These are phyloP conservation scores for Penicillium capsulatum DNA, from an alignment of 2,329 filamentous ascomycete species.

Conservation along the genomic window DNA sequence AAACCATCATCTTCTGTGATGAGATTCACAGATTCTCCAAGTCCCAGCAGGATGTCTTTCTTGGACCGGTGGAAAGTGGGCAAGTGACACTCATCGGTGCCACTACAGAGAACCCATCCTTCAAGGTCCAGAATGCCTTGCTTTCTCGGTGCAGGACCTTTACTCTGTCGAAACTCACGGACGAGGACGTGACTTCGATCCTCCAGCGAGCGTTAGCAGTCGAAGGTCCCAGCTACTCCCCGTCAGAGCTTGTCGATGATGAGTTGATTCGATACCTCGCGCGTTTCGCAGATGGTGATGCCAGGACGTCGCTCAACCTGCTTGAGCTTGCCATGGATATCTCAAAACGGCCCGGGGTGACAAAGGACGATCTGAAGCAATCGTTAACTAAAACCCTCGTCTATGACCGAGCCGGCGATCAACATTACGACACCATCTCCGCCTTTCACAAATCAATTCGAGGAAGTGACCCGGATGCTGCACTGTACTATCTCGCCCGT, in stretches of 20 bases:
- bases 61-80: conserved; percentile 86
- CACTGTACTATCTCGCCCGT: conserved; percentile 88
- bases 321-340: conserved; percentile 84
- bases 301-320: conserved; percentile 85
- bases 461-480: conserved; percentile 78
- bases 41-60: conserved; percentile 88
- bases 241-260: conserved; percentile 62
- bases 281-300: conserved; percentile 85
- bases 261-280: conserved; percentile 78
- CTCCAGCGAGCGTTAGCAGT: conserved; percentile 67
- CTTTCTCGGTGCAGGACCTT: conserved; percentile 89
- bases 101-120: conserved; percentile 94
- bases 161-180: conserved; percentile 69
- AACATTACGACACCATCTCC: conserved; percentile 96
- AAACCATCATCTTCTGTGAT: conserved; percentile 96
- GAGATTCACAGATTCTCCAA: conserved; percentile 93
- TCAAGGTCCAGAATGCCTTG: conserved; percentile 83
- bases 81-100: conserved; percentile 89
- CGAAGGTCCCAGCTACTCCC: conserved; percentile 52
- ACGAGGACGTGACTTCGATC: conserved; percentile 68
- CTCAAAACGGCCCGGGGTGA: conserved; percentile 60
- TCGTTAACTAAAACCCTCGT: conserved; percentile 87
- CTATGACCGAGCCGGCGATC: conserved; percentile 90
- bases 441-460: conserved; percentile 95
- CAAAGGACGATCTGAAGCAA: conserved; percentile 71